Evolutionary conservation across 306 rosid species (phyloP), one percentile per base, ranked within the genome.

Genomic region (Cyamopsis tetragonoloba): DNA sequence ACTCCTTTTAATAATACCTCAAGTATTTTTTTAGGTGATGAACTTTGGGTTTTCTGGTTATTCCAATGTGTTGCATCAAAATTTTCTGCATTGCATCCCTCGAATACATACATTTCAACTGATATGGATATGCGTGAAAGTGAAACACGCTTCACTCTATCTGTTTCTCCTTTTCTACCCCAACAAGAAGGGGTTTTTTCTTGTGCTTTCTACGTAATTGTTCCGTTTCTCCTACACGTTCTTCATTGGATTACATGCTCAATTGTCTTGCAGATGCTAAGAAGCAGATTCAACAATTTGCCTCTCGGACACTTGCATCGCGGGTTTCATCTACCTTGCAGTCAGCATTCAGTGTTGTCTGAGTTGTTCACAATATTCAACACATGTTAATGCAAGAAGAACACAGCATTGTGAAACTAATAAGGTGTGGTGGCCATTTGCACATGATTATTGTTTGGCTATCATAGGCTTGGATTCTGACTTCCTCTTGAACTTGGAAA

Each of bases 241-340:
- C 15, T 44, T 17, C 62, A 7, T 26, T 26, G 57, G 44, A 6
- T 57, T 20, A 50, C 37, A 46, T 47, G 62, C 62, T 35, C 75
- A 64, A n/a, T 71, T 48, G 62, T 39, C 13, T 83, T 71, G 67
- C 91, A 89, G 96, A 85, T 78, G 95, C 95, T 34, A 87, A 87
- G 85, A 85, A 89, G 85, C 88, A 85, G 86, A 74, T 89, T 75
- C 95, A 87, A 81, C 96, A 87, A 72, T 89, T 83, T 71, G 96
- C 96, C 38, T 18, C 96, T 48, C 89, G 75, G 78, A 85, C 96
- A 32, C 55, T 89, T 46, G 95, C 91, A 24, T 70, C 89, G 4
- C 86, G 78, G 74, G 24, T 89, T 77, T 32, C 95, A 24, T 85
- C 95, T n/a, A 79, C 96, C 54, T 10, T 89, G 4, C 95, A 87